These are phyloP conservation scores for Ogataea degrootiae DNA, from an alignment of 805 yeast genomes.

Conservation along the genomic window DNA sequence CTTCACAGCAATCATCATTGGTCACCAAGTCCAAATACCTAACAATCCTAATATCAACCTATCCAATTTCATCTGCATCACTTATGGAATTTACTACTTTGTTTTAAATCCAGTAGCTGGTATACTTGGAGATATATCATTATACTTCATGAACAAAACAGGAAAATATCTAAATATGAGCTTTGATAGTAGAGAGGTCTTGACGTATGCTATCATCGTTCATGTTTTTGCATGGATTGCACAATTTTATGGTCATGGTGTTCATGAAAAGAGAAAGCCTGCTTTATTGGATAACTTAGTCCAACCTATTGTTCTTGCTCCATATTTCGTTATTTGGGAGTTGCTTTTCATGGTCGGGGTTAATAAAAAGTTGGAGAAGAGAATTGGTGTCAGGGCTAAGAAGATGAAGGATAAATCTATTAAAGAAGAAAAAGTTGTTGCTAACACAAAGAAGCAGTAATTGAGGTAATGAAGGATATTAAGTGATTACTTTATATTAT, in stretches of 20 bases:
- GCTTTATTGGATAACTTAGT: conserved; percentile 77
- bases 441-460: too few species aligned
- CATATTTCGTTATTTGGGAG: conserved; percentile 83
- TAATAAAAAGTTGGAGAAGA: conserved; percentile 43
- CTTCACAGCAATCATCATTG: conserved; percentile 44
- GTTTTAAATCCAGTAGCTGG: conserved; percentile 51
- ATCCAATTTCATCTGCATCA: conserved; percentile 41
- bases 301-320: conserved; percentile 88
- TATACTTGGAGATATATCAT: conserved; percentile 36
- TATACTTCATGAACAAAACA: conserved; percentile 20
- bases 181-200: conserved; percentile 19
- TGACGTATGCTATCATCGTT: conserved; percentile 30
- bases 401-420: conserved; percentile 26
- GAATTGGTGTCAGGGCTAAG: conserved; percentile 46
- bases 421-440: conserved; percentile 20
- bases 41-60: conserved; percentile 29
- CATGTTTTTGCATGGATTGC: conserved; percentile 67
- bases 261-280: conserved; percentile 77
- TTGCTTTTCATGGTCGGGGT: conserved; percentile 64
- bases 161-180: conserved; percentile 10
- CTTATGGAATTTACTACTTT: conserved; percentile 56
- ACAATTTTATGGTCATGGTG: conserved; percentile 86
- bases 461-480: too few species aligned
- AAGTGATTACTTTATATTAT: too few species aligned
- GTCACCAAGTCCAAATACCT: conserved; percentile 13